Evolutionary conservation across 495 filamentous ascomycete species (phyloP).

Genomic region (Aspergillus wentii): DNA sequence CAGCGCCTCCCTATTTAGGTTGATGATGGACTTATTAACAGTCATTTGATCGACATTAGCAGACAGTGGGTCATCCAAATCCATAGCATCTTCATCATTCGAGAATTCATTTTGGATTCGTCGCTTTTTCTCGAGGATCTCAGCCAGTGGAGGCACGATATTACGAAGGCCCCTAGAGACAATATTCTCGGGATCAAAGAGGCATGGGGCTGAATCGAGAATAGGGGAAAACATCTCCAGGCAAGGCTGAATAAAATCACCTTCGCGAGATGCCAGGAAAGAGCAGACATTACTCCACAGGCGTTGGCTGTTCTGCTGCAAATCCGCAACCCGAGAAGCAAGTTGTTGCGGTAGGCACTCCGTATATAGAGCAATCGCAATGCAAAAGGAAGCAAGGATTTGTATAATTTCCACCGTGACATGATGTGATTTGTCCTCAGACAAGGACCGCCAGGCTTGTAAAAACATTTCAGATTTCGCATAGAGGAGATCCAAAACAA

Average conservation of each 20-base stretch:
- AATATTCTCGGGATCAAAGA: constrained; percentile 7
- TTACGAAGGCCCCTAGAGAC: constrained; percentile 16
- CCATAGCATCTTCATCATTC: constrained; percentile 59
- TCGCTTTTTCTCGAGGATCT: constrained; percentile 39
- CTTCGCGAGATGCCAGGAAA: constrained; percentile 24
- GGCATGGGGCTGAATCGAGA: constrained; percentile 18
- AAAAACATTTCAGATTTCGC: constrained; percentile 38
- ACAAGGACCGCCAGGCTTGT: constrained; percentile 39
- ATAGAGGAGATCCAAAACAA: constrained; percentile 42
- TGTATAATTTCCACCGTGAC: constrained; percentile 43
- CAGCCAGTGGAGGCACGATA: constrained; percentile 24
- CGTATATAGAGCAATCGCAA: constrained; percentile 26
- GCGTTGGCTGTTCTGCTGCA: constrained; percentile 24
- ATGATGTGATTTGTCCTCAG: constrained; percentile 35
- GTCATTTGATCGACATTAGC: constrained; percentile 43
- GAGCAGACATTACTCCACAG: constrained; percentile 35
- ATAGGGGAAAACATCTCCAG: constrained; percentile 30
- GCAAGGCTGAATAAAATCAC: constrained; percentile 24
- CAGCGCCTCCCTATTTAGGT: constrained; percentile 23
- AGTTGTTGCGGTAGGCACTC: constrained; percentile 29
- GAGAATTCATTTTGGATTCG: constrained; percentile 18
- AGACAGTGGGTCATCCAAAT: constrained; percentile 69
- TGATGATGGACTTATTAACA: constrained; percentile 18
- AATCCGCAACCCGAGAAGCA: constrained; percentile 16
- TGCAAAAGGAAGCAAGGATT: constrained; percentile 41